Base-by-base conservation (phyloP, 805 yeast genomes). In the Pichia gijzeniarum region DNA sequence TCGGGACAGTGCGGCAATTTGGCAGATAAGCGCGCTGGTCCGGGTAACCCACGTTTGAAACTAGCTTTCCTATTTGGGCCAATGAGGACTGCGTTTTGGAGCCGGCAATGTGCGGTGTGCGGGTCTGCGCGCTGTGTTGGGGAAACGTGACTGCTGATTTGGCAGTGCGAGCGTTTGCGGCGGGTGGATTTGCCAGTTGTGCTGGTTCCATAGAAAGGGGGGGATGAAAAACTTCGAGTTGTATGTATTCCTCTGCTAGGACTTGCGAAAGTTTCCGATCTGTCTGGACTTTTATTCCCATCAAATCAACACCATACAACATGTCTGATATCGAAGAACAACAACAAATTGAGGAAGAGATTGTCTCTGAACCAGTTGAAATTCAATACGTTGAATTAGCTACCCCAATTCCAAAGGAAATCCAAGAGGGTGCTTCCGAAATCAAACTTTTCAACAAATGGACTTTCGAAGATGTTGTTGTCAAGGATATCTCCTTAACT, bases 391-490 rank as follows among this genome's bases (percentile, higher is more conserved):
- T 81, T 66, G 86, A 80, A 69, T 81, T 87, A 72, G 96, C 96
- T 70, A 90, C 98, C 63, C 78, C 91, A 66, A 89, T 93, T 70
- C 98, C 99, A 75, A 88, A 83, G 71, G 97, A 88, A 45, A 88
- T 93, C 68, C 95, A 87, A 77, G 85, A 82, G 70, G 97, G 95
- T 74, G 88, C 91, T 72, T 83, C 80, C 70, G 95, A 88, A 77
- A 84, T 93, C 74, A 91, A 89, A 78, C 83, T 93, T 69, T 93
- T 93, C 91, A 93, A 93, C 96, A 93, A 91, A 78, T 93, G 99
- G 99, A 82, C 97, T 60, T 95, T 86, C 71, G 95, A 90, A 74
- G 97, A 88, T 54, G 93, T 93, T 67, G 93, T 90, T 74, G 88
- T 93, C 64, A 89, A 88, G 82, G 99, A 93, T 73, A 85, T 95